Base-by-base conservation (phyloP, 257 asterid genomes). In the Ligustrum vulgare region DNA sequence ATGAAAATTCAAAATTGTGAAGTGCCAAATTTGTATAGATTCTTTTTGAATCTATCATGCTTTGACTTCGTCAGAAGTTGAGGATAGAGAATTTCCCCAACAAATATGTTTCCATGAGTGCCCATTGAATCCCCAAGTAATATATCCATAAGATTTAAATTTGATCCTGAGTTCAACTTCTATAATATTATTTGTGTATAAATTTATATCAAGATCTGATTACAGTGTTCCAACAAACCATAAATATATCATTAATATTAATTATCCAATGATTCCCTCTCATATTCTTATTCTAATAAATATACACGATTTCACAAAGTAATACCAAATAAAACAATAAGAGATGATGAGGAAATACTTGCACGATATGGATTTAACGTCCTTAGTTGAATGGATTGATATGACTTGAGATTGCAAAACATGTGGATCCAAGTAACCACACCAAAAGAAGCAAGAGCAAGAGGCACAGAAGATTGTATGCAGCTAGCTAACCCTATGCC, bases 341-440 rank as follows among this genome's bases (percentile, higher is more conserved):
- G 79, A 77, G 73, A 67, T 58, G 86, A 79, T 43, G 67, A 82
- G 81, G 81, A 71, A 79, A 77, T 92, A 94, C 99, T 89, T 85
- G 99, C 98, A 76, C 99, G 97, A 80, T 92, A 94, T 69, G 99
- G 96, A 83, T 94, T 94, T 80, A 94, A 87, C 45, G 98, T 94
- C 96, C 99, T 91, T 67, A 93, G 90, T 83, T 91, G 97, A 83
- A 94, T 94, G 84, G 98, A 89, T 71, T 94, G 99, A 82, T 94
- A 94, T 67, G 97, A 94, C 84, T 92, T 92, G 80, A 94, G 91
- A 85, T 94, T 94, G 93, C 98, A 92, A 87, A 87, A 94, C 99
- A 94, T 89, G 96, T 94, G 99, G 86, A 92, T 78, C 91, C 97
- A 88, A 82, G 97, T 88, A 60, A 94, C 76, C 56, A 86, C 90